Conservation (phyloP, 768 basidiomycete genomes). For the Pleurotus salmoneostramineus region DNA sequence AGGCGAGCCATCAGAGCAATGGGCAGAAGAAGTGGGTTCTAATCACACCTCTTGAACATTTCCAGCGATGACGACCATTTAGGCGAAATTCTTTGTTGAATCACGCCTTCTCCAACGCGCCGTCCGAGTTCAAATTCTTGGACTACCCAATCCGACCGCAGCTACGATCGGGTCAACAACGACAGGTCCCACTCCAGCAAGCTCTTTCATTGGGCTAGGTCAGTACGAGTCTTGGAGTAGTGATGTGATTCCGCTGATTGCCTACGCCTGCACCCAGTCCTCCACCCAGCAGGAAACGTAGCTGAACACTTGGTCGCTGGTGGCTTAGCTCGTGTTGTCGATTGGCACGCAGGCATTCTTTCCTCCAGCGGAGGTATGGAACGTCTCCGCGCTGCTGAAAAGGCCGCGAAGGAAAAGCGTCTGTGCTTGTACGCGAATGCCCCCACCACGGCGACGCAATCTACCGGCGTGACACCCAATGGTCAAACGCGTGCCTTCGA, state of each 20-base stretch:
- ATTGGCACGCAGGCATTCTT: slow-evolving; percentile 98
- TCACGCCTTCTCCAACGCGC: slow-evolving; percentile 76
- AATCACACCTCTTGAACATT: slow-evolving; percentile 8
- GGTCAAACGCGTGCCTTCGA: slow-evolving; percentile 62
- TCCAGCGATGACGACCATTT: slow-evolving; percentile 15
- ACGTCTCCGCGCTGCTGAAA: slow-evolving; percentile 81
- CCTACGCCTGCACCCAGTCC: slow-evolving; percentile 34
- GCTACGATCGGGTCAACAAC: slow-evolving; percentile 73
- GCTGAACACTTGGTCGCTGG: slow-evolving; percentile 82
- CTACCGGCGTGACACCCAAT: slow-evolving; percentile 38
- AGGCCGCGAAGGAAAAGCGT: slow-evolving; percentile 71
- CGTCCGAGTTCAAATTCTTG: slow-evolving; percentile 76
- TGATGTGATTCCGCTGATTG: too few species aligned
- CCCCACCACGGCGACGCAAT: slow-evolving; percentile 33
- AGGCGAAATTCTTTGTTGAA: slow-evolving; percentile 96
- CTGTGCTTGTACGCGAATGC: slow-evolving; percentile 64
- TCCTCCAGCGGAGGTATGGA: slow-evolving; percentile 83
- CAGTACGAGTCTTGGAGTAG: too few species aligned
- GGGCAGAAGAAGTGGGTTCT: slow-evolving; percentile 79
- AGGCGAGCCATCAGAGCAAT: slow-evolving; percentile 77
- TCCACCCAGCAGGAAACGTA: slow-evolving; percentile 93
- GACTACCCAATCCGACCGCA: slow-evolving; percentile 73
- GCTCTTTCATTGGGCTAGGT: slow-evolving; percentile 74
- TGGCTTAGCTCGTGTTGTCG: slow-evolving; percentile 88
- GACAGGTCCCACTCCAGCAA: slow-evolving; percentile 60